Evolutionary conservation across 441 rosid species (phyloP).

Genomic region (Pelargonium exstipulatum): DNA sequence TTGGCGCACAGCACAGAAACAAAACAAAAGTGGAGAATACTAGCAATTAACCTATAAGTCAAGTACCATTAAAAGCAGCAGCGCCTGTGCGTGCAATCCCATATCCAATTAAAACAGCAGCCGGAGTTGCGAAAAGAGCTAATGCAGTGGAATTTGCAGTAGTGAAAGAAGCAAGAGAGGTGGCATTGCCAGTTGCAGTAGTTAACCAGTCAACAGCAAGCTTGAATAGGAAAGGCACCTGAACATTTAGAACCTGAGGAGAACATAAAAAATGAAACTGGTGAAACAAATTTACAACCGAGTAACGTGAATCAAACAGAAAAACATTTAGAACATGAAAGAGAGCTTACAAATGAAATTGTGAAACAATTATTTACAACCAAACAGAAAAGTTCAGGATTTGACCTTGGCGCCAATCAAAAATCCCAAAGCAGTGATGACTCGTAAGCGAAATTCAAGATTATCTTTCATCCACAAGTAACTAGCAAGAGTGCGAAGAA

Average conservation of each 20-base stretch:
- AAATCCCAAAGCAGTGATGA: slow-evolving; percentile 63
- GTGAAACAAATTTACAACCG: background rate
- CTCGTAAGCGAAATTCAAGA: slow-evolving; percentile 68
- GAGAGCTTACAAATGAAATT: background rate
- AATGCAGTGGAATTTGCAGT: slow-evolving; percentile 49
- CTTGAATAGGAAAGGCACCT: slow-evolving; percentile 91
- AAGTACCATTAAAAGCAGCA: slow-evolving; percentile 79
- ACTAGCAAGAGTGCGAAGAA: slow-evolving; percentile 57
- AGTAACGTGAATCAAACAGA: background rate
- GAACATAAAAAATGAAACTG: background rate
- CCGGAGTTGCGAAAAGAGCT: slow-evolving; percentile 71
- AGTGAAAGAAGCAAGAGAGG: slow-evolving; percentile 43
- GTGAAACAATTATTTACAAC: background rate
- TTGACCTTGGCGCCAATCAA: slow-evolving; percentile 70
- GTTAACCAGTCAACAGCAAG: slow-evolving; percentile 75
- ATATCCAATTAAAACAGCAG: slow-evolving; percentile 72
- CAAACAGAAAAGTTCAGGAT: background rate
- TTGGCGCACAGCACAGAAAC: background rate
- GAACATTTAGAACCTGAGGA: slow-evolving; percentile 52
- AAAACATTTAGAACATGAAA: slow-evolving; percentile 13
- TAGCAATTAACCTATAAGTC: slow-evolving; percentile 3
- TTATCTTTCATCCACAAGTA: slow-evolving; percentile 84
- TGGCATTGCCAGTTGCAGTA: slow-evolving; percentile 47
- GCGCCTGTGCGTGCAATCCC: slow-evolving; percentile 81
- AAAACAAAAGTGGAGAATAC: background rate